phyloP scores from a whole-genome alignment of 768 basidiomycete genomes.

The Trichaptum fuscoviolaceum region DNA sequence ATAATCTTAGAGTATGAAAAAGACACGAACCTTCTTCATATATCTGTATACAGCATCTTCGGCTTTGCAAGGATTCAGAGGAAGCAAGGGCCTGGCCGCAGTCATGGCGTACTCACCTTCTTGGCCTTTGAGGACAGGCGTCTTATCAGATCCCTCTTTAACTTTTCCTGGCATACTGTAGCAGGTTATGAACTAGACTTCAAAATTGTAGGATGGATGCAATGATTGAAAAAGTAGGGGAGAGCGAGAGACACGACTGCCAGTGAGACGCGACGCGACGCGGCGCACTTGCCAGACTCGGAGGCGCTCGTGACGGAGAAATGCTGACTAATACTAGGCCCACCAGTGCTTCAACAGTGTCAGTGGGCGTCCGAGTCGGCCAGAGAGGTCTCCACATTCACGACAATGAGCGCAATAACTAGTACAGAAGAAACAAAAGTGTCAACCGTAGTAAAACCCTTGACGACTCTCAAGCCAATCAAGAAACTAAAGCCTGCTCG shows the following conservation, averaged over 20 bases:
- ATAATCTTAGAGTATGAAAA: slow-evolving; percentile 2
- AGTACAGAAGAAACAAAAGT: background rate
- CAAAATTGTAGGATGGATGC: too few relatives aligned
- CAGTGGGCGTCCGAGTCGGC: too few relatives aligned
- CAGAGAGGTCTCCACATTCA: background rate
- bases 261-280: too few relatives aligned
- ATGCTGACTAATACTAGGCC: too few relatives aligned
- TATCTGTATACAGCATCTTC: slow-evolving; percentile 77
- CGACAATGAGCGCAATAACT: background rate
- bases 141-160: slow-evolving; percentile 20
- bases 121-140: slow-evolving; percentile 59
- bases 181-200: too few relatives aligned
- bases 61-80: slow-evolving; percentile 33
- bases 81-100: background rate
- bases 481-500: slow-evolving; percentile 89
- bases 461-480: slow-evolving; percentile 18
- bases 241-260: too few relatives aligned
- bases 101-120: slow-evolving; percentile 40
- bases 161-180: slow-evolving; percentile 18
- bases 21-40: slow-evolving; percentile 53
- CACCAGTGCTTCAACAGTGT: too few relatives aligned
- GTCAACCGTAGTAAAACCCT: background rate
- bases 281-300: too few relatives aligned
- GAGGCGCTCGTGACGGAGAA: too few relatives aligned
- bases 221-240: too few relatives aligned